Conservation (phyloP, 306 rosid species). For the Citrullus mucosospermus region DNA sequence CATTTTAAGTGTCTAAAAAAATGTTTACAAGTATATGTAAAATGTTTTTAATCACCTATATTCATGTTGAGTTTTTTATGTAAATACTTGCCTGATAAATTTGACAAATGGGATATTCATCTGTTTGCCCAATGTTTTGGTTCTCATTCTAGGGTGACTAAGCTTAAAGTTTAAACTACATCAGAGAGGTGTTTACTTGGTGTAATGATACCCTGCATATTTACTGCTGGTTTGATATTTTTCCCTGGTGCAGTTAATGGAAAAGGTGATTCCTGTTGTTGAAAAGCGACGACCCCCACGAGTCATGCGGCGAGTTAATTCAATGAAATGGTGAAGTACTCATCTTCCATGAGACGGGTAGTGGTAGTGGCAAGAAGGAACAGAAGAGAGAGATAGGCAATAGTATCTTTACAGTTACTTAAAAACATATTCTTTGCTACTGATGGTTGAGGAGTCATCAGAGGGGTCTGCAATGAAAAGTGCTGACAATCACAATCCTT, state of each 20-base stretch:
- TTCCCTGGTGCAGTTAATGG: constrained; percentile 60
- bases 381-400: background rate
- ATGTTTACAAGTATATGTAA: too few species aligned
- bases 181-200: background rate
- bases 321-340: constrained; percentile 55
- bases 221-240: background rate
- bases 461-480: background rate
- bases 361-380: background rate
- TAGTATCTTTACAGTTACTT: background rate
- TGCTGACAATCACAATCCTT: background rate
- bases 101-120: background rate
- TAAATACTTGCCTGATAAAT: background rate
- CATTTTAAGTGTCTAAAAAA: background rate
- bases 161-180: background rate
- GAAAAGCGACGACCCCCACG: constrained; percentile 63
- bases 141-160: background rate
- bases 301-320: constrained; percentile 46
- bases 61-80: background rate
- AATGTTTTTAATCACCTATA: too few species aligned
- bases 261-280: constrained; percentile 53
- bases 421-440: background rate
- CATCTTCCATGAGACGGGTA: constrained; percentile 13
- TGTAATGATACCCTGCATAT: background rate
- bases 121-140: background rate
- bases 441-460: background rate